Evolutionary conservation across 2,329 filamentous ascomycete species (phyloP).

Genomic region (Botrytis galanthina): DNA sequence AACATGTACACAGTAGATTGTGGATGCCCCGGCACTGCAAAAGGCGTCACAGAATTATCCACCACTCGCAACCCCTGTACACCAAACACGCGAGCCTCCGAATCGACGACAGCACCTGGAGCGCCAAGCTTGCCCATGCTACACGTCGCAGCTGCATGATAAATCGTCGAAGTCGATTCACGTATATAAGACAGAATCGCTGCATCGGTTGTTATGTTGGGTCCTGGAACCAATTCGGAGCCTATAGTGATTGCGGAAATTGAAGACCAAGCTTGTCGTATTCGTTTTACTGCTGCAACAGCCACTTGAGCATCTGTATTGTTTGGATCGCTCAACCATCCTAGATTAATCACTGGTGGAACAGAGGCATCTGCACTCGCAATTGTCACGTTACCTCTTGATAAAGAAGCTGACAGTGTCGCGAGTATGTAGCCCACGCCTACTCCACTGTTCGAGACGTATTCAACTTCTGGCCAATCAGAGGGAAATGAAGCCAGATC

Average conservation of each 20-base stretch:
- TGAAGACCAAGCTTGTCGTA: constrained; percentile 35
- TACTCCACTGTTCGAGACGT: constrained; percentile 6
- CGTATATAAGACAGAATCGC: constrained; percentile 25
- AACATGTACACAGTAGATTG: constrained; percentile 7
- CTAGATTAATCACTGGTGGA: constrained; percentile 43
- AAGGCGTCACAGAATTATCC: background rate
- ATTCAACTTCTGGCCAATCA: constrained; percentile 23
- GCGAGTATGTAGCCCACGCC: background rate
- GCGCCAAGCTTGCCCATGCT: constrained; percentile 50
- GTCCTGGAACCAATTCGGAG: background rate
- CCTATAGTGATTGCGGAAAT: background rate
- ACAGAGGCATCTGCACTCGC: constrained; percentile 37
- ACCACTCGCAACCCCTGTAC: constrained; percentile 6
- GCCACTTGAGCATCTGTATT: constrained; percentile 44
- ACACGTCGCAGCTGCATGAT: constrained; percentile 54
- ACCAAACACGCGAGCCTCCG: constrained; percentile 25
- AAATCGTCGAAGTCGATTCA: constrained; percentile 39
- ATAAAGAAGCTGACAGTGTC: constrained; percentile 31
- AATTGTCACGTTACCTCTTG: constrained; percentile 41
- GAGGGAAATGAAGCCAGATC: constrained; percentile 12
- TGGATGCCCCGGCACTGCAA: background rate
- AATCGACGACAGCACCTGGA: constrained; percentile 35
- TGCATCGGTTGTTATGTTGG: constrained; percentile 19
- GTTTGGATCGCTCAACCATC: constrained; percentile 44
- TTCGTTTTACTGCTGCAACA: constrained; percentile 44